Conservation (phyloP, 768 basidiomycete genomes). For the Jaapia argillacea region DNA sequence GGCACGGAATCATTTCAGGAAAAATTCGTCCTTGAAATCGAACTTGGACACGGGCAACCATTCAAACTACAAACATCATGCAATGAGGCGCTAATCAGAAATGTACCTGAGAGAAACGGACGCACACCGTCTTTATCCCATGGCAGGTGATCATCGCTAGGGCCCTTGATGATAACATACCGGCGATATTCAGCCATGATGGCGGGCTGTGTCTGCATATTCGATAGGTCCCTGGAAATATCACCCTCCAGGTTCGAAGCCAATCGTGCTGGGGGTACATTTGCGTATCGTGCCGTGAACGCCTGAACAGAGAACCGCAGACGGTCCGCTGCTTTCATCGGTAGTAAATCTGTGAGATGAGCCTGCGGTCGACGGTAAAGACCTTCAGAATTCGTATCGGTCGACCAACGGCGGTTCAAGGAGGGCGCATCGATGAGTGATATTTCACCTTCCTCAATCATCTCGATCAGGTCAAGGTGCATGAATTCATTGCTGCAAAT, state of each 20-base stretch:
- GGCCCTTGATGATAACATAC: conserved; percentile 46
- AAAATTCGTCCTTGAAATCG: conserved; percentile 52
- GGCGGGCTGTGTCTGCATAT: conserved; percentile 52
- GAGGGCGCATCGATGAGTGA: conserved; percentile 44
- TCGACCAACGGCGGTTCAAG: conserved; percentile 15
- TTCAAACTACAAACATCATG: conserved; percentile 37
- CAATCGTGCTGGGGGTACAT: conserved; percentile 25
- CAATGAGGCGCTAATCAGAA: conserved; percentile 3
- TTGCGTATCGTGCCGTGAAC: conserved; percentile 28
- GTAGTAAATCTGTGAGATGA: no score
- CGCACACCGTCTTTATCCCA: conserved; percentile 33
- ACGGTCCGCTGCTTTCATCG: conserved; percentile 26
- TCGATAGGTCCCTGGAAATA: conserved; percentile 36
- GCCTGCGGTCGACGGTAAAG: no score
- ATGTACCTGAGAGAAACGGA: conserved; percentile 10
- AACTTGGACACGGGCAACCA: conserved; percentile 35
- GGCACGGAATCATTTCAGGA: no score
- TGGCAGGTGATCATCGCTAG: conserved; percentile 18
- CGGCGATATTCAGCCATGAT: conserved; percentile 55
- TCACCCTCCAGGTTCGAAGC: conserved; percentile 30
- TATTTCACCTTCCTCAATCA: conserved; percentile 47
- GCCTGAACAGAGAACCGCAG: conserved; percentile 32
- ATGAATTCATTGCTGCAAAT: no score
- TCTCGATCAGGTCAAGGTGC: no score
- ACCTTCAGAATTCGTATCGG: no score